A percentile compares a stretch with the other conserved stretches of the same genome.
phyloP scores from a whole-genome alignment of 768 basidiomycete genomes.

The Baorangia bicolor region DNA sequence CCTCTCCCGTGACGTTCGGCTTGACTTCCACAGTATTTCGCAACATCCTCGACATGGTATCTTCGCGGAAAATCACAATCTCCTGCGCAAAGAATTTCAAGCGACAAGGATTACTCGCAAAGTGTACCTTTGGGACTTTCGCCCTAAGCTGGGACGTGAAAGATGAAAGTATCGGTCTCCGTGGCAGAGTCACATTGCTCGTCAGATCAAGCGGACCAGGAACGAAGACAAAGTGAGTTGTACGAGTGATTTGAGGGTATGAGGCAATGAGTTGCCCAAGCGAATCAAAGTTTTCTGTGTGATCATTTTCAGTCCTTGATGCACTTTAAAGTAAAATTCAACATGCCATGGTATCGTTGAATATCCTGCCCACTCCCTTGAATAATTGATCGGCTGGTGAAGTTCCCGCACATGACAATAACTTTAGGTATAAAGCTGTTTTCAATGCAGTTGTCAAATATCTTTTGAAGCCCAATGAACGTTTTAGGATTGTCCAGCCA shows the following conservation, averaged over 20 bases:
- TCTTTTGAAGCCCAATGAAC: conserved; percentile 70
- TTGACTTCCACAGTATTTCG: conserved; percentile 90
- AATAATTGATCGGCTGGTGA: conserved; percentile 77
- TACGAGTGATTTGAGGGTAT: conserved; percentile 73
- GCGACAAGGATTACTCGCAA: conserved; percentile 90
- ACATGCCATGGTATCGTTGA: conserved; percentile 79
- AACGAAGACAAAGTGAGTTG: conserved; percentile 89
- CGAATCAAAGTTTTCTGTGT: conserved; percentile 78
- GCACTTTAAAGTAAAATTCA: neutral
- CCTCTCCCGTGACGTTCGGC: conserved; percentile 70
- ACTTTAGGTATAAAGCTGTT: conserved; percentile 84
- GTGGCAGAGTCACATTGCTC: conserved; percentile 76
- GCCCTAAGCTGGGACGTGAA: conserved; percentile 68
- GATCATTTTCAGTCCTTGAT: conserved; percentile 1
- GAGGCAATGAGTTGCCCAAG: conserved; percentile 82
- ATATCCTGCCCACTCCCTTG: conserved; percentile 78
- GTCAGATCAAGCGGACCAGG: conserved; percentile 93
- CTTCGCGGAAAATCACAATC: conserved; percentile 90
- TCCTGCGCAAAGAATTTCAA: conserved; percentile 96
- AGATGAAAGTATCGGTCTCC: conserved; percentile 73
- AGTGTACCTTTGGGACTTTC: conserved; percentile 76
- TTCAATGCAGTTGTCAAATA: conserved; percentile 90
- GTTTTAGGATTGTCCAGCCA: conserved; percentile 92
- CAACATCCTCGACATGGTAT: conserved; percentile 91
- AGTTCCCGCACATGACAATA: conserved; percentile 94